phyloP scores from a whole-genome alignment of 805 yeast genomes.

The Wickerhamiella kazuoi region DNA sequence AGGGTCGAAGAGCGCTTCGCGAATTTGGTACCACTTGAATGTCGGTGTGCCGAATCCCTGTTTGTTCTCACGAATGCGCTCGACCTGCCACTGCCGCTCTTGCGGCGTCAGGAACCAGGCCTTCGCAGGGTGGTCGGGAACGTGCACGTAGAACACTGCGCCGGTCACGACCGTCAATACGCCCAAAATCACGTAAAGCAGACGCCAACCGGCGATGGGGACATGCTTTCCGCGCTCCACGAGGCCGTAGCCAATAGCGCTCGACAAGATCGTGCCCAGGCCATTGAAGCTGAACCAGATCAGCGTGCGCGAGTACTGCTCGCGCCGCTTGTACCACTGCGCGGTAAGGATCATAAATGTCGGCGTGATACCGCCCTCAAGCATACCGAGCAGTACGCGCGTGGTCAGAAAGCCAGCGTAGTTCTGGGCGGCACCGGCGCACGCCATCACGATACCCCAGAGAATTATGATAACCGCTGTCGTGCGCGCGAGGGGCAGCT shows the following conservation, averaged over 20 bases:
- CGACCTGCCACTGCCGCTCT: slow-evolving; percentile 32
- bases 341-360: slow-evolving; percentile 40
- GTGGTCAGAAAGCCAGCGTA: slow-evolving; percentile 31
- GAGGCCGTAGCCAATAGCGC: slow-evolving; percentile 14
- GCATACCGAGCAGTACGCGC: slow-evolving; percentile 34
- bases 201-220: slow-evolving; percentile 37
- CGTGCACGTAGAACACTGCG: slow-evolving; percentile 27
- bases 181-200: slow-evolving; percentile 44
- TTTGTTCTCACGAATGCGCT: slow-evolving; percentile 35
- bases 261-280: slow-evolving; percentile 12
- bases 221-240: slow-evolving; percentile 5
- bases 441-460: slow-evolving; percentile 41
- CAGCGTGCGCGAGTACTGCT: slow-evolving; percentile 36
- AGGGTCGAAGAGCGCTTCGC: slow-evolving; percentile 32
- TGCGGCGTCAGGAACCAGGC: slow-evolving; percentile 22
- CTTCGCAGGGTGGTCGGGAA: slow-evolving; percentile 38
- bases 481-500: slow-evolving; percentile 37
- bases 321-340: slow-evolving; percentile 35
- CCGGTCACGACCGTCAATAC: slow-evolving; percentile 37
- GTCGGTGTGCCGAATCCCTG: slow-evolving; percentile 41
- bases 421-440: slow-evolving; percentile 33
- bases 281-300: slow-evolving; percentile 21
- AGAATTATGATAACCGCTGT: slow-evolving; percentile 31
- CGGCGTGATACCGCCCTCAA: slow-evolving; percentile 30
- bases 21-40: slow-evolving; percentile 37